Conservation (phyloP, 306 rosid species). For the Cucumis sativus region DNA sequence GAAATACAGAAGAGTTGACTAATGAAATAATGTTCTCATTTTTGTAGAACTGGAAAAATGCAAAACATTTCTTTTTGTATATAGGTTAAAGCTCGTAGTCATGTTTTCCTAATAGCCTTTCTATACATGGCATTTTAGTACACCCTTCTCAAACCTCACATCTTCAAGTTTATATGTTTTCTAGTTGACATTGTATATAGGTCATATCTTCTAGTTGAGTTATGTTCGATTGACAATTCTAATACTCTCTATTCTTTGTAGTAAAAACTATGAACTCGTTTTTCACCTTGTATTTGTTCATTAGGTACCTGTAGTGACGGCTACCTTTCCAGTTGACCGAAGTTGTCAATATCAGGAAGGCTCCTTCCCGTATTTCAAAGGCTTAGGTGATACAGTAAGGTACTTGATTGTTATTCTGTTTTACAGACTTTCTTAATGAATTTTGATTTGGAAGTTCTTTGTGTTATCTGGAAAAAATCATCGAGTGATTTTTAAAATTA, state of each 20-base stretch:
- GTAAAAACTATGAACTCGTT: neutral
- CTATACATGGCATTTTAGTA: neutral
- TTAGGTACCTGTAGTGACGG: conserved; percentile 95
- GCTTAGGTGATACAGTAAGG: conserved; percentile 62
- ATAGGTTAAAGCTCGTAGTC: neutral
- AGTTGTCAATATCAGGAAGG: conserved; percentile 76
- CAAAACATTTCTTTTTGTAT: neutral
- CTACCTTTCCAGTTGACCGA: conserved; percentile 61
- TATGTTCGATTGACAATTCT: no score
- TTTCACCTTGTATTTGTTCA: conserved; percentile 13
- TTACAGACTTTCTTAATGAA: neutral
- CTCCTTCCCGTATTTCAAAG: conserved; percentile 79
- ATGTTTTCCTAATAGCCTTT: neutral
- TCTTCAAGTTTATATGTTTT: no score
- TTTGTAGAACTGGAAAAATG: neutral
- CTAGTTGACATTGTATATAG: no score
- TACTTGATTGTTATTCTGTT: conserved; percentile 14
- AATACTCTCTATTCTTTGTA: neutral
- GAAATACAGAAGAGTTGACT: neutral
- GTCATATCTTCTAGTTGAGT: no score
- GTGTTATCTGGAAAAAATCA: neutral
- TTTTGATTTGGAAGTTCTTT: neutral
- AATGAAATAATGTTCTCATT: neutral
- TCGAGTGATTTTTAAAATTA: neutral
- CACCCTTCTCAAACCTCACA: no score